Evolutionary conservation across 1,139 yeast species (phyloP), one percentile per base, ranked within the genome.

Genomic region (Groenewaldozyma sp.): DNA sequence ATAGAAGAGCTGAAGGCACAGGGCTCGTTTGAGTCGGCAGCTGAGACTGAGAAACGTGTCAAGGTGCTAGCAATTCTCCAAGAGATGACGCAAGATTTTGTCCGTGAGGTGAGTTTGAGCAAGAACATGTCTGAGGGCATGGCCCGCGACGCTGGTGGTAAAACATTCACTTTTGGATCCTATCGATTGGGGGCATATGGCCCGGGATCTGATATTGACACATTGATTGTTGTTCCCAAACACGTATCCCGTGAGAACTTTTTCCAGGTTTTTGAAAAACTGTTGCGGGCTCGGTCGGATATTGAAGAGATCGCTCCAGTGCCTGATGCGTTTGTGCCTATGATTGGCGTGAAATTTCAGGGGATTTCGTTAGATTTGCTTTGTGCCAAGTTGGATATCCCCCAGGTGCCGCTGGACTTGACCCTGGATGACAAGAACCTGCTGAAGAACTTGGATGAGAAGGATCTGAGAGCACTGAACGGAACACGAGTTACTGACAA

Each of bases 401-500:
- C 96, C 1, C 80, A 84, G 51, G 81, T 91, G 1, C 95, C 96
- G 0, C 53, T 63, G 28, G 76, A 76, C 47, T 61, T 91, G 54
- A 78, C 86, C 0, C 67, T 91, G 38, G 79, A 82, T 37, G 95
- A 91, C 58, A 91, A 88, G 53, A 86, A 87, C 51, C 63, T 91
- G 41, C 67, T 91, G 45, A 73, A 80, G 56, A 91, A 91, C 56
- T 63, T 91, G 20, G 98, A 91, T 54, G 99, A 91, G 52, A 79
- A 76, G 56, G 97, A 91, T 56, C 63, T 88, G 48, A 72, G 97
- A 51, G 76, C 96, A 0, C 64, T 91, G 42, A 91, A 91, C 58
- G 99, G 99, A 54, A 88, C 98, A 0, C 73, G 99, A 58, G 99
- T 91, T 6, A 91, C 98, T 0, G 99, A 93, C 62, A 95, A 91